Conservation (phyloP, 208 protist species). For the Trypanosoma mega region DNA sequence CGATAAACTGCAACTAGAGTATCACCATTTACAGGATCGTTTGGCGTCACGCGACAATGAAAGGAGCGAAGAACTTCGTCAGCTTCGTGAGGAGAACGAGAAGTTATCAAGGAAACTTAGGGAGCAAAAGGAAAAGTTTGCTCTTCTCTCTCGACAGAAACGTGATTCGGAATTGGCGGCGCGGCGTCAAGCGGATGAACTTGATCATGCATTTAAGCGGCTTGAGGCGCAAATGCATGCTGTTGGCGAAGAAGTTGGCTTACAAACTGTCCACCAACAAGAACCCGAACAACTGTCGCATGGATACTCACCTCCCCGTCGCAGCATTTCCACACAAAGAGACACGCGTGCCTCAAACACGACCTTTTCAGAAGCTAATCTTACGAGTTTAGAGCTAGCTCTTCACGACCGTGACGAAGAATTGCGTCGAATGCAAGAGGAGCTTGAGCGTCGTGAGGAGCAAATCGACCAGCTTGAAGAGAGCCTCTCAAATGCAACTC, state of each 20-base stretch:
- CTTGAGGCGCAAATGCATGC: constrained; percentile 37
- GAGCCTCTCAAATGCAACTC: neutral
- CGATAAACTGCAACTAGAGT: constrained; percentile 24
- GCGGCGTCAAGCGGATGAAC: constrained; percentile 33
- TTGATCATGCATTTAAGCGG: constrained; percentile 36
- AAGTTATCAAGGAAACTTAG: too few relatives aligned
- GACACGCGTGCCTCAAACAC: neutral
- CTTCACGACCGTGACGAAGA: constrained; percentile 31
- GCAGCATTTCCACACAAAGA: neutral
- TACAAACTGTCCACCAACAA: neutral
- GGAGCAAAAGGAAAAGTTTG: constrained; percentile 24
- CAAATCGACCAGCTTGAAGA: constrained; percentile 18
- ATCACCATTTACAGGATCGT: constrained; percentile 22
- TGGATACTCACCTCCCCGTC: neutral
- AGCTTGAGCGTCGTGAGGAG: constrained; percentile 12
- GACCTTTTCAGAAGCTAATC: constrained; percentile 18
- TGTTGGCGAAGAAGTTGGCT: constrained; percentile 22
- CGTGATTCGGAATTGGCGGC: constrained; percentile 28
- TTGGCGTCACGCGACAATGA: constrained; percentile 21
- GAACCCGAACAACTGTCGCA: too few relatives aligned
- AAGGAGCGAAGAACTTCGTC: constrained; percentile 4
- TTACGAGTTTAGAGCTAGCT: constrained; percentile 34
- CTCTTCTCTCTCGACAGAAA: constrained; percentile 17
- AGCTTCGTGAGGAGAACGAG: constrained; percentile 30
- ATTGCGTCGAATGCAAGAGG: constrained; percentile 20